Base-by-base conservation (phyloP, 345 rosid species). In the Eucalyptus erythrocorys region DNA sequence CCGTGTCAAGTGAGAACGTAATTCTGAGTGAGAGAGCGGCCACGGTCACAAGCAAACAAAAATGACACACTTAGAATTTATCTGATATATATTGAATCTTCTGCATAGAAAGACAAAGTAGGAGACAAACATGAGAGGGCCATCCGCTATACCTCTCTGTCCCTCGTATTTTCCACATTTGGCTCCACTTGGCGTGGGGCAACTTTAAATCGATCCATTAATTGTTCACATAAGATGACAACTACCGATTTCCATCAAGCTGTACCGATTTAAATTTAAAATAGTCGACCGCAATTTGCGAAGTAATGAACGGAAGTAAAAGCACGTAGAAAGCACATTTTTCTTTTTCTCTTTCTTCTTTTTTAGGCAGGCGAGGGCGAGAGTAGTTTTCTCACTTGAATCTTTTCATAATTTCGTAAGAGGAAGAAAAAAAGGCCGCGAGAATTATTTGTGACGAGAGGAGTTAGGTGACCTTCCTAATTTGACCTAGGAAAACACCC, bases 191-290 rank as follows among this genome's bases (percentile, higher is more conserved):
- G 82, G 8, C 14, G 13, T 17, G 30, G 47, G 82, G 47, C 27
- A 16, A 76, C 47, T 40, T 76, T 76, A 43, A 76, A 76, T 76
- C 30, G 22, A 26, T 40, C 47, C 47, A 21, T 76, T 2, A 15
- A 0, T 76, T 12, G 14, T 13, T 76, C 8, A 12, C 27, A 1
- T 10, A 76, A 22, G 13, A 40, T 40, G 5, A 3, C 6, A 3
- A 5, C 30, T 21, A 15, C 0, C 0, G 9, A 1, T 76, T 21
- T 76, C 8, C 6, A 2, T 40, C 4, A 10, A 5, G 2, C 7
- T 12, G 5, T 22, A 7, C 30, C 3, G 13, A 76, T 37, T 76
- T 15, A 40, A 37, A 27, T 76, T 40, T 21, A 21, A 11, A 76
- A 37, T 76, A 40, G 82, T 76, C 4, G 8, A 21, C 4, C 2